Evolutionary conservation across 2,329 filamentous ascomycete genomes (phyloP).

Genomic region (Ceratocystis huliohia): DNA sequence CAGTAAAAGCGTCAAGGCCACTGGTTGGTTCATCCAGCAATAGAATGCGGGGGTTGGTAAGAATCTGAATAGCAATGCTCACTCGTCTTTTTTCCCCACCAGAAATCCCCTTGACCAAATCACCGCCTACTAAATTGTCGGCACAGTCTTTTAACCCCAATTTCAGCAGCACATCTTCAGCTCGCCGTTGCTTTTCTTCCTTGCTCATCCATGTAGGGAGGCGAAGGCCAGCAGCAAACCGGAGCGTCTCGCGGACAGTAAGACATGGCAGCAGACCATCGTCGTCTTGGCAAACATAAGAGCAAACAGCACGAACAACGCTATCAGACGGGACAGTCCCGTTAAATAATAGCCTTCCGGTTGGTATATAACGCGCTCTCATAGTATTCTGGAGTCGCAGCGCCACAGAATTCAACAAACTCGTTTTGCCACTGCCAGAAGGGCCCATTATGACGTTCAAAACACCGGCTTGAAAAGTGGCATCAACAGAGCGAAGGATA

Average conservation of each 20-base stretch:
- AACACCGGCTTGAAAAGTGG: conserved; percentile 53
- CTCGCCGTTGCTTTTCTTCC: conserved; percentile 52
- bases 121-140: conserved; percentile 59
- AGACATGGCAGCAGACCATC: conserved; percentile 61
- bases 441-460: conserved; percentile 73
- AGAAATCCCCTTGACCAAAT: conserved; percentile 63
- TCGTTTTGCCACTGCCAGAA: conserved; percentile 65
- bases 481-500: conserved; percentile 54
- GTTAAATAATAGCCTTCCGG: conserved; percentile 57
- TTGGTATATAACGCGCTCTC: conserved; percentile 47
- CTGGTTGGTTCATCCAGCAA: conserved; percentile 66
- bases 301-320: conserved; percentile 59
- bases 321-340: conserved; percentile 52
- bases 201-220: conserved; percentile 58
- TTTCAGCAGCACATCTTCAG: conserved; percentile 59
- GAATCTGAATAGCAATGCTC: conserved; percentile 63
- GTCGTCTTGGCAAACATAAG: conserved; percentile 68
- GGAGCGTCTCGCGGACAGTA: conserved; percentile 62
- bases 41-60: conserved; percentile 61
- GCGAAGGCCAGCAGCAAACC: conserved; percentile 57
- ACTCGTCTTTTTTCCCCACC: conserved; percentile 69
- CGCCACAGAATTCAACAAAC: conserved; percentile 60
- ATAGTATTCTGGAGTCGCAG: conserved; percentile 49
- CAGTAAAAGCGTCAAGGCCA: conserved; percentile 65
- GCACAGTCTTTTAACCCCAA: conserved; percentile 70